Conservation (phyloP, 805 yeast genomes). For the Metschnikowia proteae region DNA sequence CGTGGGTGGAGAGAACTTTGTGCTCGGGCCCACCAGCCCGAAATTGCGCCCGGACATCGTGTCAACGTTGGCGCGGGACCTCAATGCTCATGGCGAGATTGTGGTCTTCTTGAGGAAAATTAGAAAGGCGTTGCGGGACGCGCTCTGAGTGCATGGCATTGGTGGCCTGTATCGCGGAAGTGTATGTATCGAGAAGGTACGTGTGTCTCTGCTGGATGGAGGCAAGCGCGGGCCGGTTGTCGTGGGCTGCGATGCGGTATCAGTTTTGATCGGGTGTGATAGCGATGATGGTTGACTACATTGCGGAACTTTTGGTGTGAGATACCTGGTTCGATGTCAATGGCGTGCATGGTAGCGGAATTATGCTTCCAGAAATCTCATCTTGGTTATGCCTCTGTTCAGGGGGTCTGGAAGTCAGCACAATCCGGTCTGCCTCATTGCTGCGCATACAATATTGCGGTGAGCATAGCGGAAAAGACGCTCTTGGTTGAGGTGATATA, state of each 20-base stretch:
- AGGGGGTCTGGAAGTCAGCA: too few relatives aligned
- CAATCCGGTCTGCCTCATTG: background rate
- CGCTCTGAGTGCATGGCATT: background rate
- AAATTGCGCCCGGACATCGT: conserved; percentile 9
- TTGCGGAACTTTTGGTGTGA: too few relatives aligned
- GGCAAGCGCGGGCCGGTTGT: too few relatives aligned
- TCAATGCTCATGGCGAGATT: conserved; percentile 15
- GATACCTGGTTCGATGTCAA: too few relatives aligned
- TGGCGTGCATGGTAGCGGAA: too few relatives aligned
- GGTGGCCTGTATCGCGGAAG: too few relatives aligned
- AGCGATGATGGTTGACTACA: too few relatives aligned
- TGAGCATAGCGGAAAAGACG: background rate
- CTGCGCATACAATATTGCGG: background rate
- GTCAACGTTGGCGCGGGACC: conserved; percentile 7
- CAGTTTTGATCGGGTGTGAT: too few relatives aligned
- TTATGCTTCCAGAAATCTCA: too few relatives aligned
- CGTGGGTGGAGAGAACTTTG: conserved; percentile 34
- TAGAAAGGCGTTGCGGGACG: conserved; percentile 10
- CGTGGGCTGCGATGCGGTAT: too few relatives aligned
- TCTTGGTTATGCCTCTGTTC: background rate
- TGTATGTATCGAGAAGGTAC: too few relatives aligned
- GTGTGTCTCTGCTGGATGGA: too few relatives aligned
- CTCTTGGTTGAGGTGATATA: background rate
- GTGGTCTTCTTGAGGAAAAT: conserved; percentile 14
- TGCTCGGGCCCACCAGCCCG: conserved; percentile 13